A percentile compares a stretch with the other conserved stretches of the same genome.
Conservation (phyloP, 208 protist species). For the Leishmania mexicana region DNA sequence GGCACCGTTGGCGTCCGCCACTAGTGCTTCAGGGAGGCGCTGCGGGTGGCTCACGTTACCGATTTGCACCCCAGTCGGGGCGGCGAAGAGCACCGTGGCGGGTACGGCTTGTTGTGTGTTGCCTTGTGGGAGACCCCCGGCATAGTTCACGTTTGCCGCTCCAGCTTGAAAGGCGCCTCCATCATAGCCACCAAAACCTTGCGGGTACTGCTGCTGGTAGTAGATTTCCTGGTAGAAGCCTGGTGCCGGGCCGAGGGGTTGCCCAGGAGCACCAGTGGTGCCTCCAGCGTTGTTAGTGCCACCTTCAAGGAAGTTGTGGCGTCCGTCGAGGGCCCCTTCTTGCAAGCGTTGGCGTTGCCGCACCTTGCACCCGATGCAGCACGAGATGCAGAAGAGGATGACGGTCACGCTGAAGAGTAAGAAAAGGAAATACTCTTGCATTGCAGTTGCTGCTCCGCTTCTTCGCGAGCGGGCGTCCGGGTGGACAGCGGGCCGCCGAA, state of each 20-base stretch:
- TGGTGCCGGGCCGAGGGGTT: neutral
- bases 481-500: neutral
- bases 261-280: neutral
- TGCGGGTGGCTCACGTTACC: neutral
- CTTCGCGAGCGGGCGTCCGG: neutral
- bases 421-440: constrained; percentile 7
- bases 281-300: neutral
- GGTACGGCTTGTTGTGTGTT: neutral
- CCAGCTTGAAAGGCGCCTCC: neutral
- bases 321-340: neutral
- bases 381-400: neutral
- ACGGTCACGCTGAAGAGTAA: neutral
- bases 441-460: neutral
- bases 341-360: neutral
- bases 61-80: constrained; percentile 1
- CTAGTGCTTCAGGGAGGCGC: constrained; percentile 26
- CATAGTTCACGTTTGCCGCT: neutral
- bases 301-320: neutral
- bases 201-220: constrained; percentile 19
- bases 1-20: neutral
- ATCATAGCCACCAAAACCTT: neutral
- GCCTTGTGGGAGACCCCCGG: neutral
- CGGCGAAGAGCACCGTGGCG: constrained; percentile 20
- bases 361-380: neutral
- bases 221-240: constrained; percentile 4